Percentiles rank a stretch among this genome's conserved stretches.
Evolutionary conservation across 1,139 yeast species (phyloP).

Genomic region (Arxiozyma slooffiae): DNA sequence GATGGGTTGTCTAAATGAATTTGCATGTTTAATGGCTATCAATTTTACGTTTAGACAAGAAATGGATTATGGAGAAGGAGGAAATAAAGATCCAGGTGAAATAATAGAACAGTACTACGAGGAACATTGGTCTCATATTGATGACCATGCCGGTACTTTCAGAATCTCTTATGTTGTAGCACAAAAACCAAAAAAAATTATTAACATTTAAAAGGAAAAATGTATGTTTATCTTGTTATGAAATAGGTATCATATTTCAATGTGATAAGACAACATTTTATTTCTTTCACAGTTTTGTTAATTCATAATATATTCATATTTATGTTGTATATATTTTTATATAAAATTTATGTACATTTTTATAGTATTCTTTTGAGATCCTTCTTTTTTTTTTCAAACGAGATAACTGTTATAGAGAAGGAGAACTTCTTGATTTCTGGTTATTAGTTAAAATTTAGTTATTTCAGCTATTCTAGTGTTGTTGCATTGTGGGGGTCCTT

Average conservation of each 20-base stretch:
- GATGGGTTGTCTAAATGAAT: slow-evolving; percentile 27
- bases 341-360: not conserved
- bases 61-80: slow-evolving; percentile 13
- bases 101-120: slow-evolving; percentile 17
- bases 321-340: not conserved
- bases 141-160: slow-evolving; percentile 23
- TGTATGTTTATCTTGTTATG: not conserved
- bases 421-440: not conserved
- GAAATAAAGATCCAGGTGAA: slow-evolving; percentile 14
- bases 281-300: not conserved
- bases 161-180: slow-evolving; percentile 23
- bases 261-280: not conserved
- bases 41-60: slow-evolving; percentile 17
- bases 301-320: not conserved
- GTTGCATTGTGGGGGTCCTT: slow-evolving; percentile 15
- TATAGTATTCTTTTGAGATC: not conserved
- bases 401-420: not conserved
- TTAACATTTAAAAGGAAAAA: not conserved
- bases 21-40: slow-evolving; percentile 17
- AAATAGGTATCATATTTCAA: not conserved
- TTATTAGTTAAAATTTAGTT: too few relatives aligned
- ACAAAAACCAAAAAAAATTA: slow-evolving; percentile 18
- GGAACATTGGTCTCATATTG: slow-evolving; percentile 25
- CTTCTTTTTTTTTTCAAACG: not conserved
- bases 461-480: not conserved